These are phyloP conservation scores for Leccinellum albellum DNA, from an alignment of 768 basidiomycete genomes.

Conservation along the genomic window DNA sequence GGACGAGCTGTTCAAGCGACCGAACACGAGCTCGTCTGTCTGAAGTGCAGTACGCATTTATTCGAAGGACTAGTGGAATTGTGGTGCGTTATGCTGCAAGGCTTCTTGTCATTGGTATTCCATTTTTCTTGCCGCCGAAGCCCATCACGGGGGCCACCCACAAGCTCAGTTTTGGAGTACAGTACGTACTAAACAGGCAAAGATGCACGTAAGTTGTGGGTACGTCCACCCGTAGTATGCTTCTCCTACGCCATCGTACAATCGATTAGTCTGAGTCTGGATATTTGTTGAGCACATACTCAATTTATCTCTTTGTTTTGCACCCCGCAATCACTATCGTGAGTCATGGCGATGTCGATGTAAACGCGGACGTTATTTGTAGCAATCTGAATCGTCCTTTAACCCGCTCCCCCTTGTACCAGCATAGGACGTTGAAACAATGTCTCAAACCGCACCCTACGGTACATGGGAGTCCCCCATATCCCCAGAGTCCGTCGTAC, in stretches of 20 bases:
- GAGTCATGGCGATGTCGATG: neutral
- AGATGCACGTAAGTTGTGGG: neutral
- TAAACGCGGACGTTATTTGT: neutral
- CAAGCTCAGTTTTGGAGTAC: neutral
- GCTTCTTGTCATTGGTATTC: neutral
- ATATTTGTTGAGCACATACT: too few relatives aligned
- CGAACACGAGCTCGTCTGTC: constrained; percentile 1
- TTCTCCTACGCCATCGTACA: neutral
- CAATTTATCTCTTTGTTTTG: neutral
- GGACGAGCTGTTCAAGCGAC: constrained; percentile 39
- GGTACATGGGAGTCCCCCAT: constrained; percentile 63
- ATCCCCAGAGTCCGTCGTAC: constrained; percentile 47
- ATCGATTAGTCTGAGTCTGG: too few relatives aligned
- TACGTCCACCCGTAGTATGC: neutral
- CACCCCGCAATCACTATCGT: neutral
- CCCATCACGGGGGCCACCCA: neutral
- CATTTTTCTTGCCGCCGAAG: neutral
- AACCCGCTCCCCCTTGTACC: neutral
- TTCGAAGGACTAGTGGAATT: too few relatives aligned
- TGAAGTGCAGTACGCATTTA: neutral
- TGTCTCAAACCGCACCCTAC: constrained; percentile 43
- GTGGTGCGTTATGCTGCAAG: too few relatives aligned
- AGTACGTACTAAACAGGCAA: neutral
- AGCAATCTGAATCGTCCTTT: neutral
- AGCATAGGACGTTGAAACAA: neutral